A percentile compares a stretch with the other conserved stretches of the same genome.
phyloP scores from a whole-genome alignment of 78 protist species.

The Dictyostelium capitatum region DNA sequence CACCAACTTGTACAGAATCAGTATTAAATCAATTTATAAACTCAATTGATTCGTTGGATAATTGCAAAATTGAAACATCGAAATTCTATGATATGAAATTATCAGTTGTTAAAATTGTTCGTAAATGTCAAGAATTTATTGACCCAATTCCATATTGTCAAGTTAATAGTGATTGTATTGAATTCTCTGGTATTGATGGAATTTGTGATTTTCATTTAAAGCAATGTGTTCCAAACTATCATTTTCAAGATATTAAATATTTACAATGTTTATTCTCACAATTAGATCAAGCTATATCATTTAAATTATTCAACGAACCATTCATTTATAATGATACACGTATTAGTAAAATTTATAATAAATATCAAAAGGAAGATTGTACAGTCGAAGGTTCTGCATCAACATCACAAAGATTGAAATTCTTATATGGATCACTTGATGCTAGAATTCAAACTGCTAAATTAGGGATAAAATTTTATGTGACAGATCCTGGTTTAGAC shows the following conservation, averaged over 20 bases:
- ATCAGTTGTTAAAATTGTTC: neutral
- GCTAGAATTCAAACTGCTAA: neutral
- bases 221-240: neutral
- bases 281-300: neutral
- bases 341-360: too few species aligned
- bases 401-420: neutral
- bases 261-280: slow-evolving; percentile 25
- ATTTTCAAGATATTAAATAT: neutral
- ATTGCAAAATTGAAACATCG: neutral
- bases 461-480: neutral
- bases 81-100: neutral
- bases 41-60: neutral
- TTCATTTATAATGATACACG: neutral
- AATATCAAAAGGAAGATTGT: slow-evolving; percentile 21
- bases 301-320: neutral
- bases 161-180: neutral
- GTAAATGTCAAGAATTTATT: neutral
- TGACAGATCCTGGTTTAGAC: neutral
- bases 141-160: neutral
- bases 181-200: neutral
- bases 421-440: neutral
- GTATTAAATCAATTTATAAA: neutral
- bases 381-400: neutral
- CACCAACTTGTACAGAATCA: neutral
- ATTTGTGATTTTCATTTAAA: slow-evolving; percentile 15